Evolutionary conservation across 2,329 filamentous ascomycete genomes (phyloP).

Genomic region (Hymenoscyphus salicellus): DNA sequence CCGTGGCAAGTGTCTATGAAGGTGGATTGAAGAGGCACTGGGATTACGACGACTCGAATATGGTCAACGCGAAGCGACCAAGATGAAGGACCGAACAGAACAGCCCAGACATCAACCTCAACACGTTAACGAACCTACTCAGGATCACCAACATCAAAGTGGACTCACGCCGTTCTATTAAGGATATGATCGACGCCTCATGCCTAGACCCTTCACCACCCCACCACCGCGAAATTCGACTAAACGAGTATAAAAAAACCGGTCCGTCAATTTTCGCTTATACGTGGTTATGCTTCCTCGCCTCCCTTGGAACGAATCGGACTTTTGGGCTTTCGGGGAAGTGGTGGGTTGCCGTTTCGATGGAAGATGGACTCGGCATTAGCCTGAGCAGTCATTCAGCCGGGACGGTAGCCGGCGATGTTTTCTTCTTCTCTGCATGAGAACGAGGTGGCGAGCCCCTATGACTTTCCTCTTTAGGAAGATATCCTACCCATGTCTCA

Average conservation of each 20-base stretch:
- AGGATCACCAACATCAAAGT: not conserved
- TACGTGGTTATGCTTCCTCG: not conserved
- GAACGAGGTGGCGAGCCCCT: not conserved
- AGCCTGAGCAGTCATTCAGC: constrained; percentile 2
- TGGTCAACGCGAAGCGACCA: constrained; percentile 28
- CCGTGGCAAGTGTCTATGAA: constrained; percentile 66
- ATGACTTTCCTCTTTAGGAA: not conserved
- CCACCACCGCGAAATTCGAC: not conserved
- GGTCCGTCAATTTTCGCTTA: not conserved
- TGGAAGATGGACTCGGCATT: not conserved
- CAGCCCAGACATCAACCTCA: not conserved
- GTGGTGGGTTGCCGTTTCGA: not conserved
- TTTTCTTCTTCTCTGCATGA: not conserved
- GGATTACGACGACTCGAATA: constrained; percentile 43
- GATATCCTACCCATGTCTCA: not conserved
- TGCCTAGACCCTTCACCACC: not conserved
- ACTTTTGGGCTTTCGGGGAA: constrained; percentile 2
- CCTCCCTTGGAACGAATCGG: not conserved
- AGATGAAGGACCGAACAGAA: constrained; percentile 21
- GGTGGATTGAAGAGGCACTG: constrained; percentile 61
- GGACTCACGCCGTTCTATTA: not conserved
- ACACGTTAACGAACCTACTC: not conserved
- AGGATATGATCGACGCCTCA: not conserved
- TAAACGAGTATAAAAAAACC: not conserved
- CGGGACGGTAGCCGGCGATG: not conserved